These are phyloP conservation scores for Cytospora piceae DNA, from an alignment of 2,329 filamentous ascomycete species.

Conservation along the genomic window DNA sequence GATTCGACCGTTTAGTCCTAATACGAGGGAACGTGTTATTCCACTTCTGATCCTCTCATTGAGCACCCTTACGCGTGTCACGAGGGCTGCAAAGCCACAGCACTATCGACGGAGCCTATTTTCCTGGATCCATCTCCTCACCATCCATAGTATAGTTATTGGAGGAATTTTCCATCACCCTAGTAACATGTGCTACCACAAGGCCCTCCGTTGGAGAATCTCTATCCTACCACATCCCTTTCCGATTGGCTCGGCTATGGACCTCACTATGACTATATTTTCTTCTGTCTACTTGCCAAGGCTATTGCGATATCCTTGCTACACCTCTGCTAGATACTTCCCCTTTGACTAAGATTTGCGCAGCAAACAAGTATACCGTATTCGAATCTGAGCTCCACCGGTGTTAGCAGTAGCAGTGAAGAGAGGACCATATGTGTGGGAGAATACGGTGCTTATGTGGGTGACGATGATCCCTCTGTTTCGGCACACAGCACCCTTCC, in stretches of 20 bases:
- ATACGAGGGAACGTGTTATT: conserved; percentile 6
- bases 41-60: conserved; percentile 16
- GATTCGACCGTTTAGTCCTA: neutral
- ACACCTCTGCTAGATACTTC: neutral
- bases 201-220: neutral
- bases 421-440: neutral
- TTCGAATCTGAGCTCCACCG: neutral
- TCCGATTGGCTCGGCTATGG: conserved; percentile 12
- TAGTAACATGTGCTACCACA: conserved; percentile 9
- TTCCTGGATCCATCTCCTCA: conserved; percentile 6
- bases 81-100: conserved; percentile 14
- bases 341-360: neutral
- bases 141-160: conserved; percentile 19
- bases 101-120: conserved; percentile 6
- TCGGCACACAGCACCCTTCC: neutral
- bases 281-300: conserved; percentile 3
- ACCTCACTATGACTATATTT: conserved; percentile 4
- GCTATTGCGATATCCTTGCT: conserved; percentile 6
- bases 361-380: conserved; percentile 1
- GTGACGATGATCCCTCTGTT: conserved; percentile 1
- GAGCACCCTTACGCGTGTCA: conserved; percentile 14
- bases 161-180: conserved; percentile 22
- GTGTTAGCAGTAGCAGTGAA: neutral
- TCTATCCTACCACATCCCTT: neutral
- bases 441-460: conserved; percentile 2